Conservation (phyloP, 768 basidiomycete genomes). For the Tricholoma furcatifolium region DNA sequence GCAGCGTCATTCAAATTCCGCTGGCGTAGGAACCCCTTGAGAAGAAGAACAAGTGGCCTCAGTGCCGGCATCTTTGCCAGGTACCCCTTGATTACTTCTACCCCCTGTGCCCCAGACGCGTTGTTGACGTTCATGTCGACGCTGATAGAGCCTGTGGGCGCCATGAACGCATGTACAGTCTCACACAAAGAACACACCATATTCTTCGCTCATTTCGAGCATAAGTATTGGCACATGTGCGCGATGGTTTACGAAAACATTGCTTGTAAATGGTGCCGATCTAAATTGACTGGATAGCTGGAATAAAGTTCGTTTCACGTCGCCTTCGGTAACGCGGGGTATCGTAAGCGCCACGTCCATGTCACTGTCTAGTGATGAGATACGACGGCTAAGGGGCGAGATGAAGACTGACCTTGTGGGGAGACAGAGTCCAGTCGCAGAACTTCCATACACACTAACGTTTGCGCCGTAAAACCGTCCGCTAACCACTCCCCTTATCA, state of each 20-base stretch:
- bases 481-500: slow-evolving; percentile 44
- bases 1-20: slow-evolving; percentile 62
- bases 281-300: slow-evolving; percentile 48
- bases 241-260: slow-evolving; percentile 26
- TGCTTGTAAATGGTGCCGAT: slow-evolving; percentile 39
- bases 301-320: slow-evolving; percentile 43
- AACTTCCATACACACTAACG: slow-evolving; percentile 61
- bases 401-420: slow-evolving; percentile 53
- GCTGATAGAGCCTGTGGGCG: slow-evolving; percentile 45
- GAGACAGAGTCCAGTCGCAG: slow-evolving; percentile 56
- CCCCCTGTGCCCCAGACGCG: slow-evolving; percentile 51
- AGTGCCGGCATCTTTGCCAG: slow-evolving; percentile 56
- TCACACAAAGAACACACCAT: slow-evolving; percentile 27
- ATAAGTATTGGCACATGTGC: slow-evolving; percentile 62
- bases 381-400: background rate
- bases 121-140: slow-evolving; percentile 72
- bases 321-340: slow-evolving; percentile 25
- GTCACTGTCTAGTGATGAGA: slow-evolving; percentile 30
- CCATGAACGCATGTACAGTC: background rate
- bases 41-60: slow-evolving; percentile 54
- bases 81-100: slow-evolving; percentile 50
- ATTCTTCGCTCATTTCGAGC: slow-evolving; percentile 44
- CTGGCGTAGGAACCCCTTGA: slow-evolving; percentile 62
- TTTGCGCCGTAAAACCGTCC: slow-evolving; percentile 42
- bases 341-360: slow-evolving; percentile 26